Evolutionary conservation across 1,139 yeast species (phyloP).

Genomic region (Geotrichum carabidarum): DNA sequence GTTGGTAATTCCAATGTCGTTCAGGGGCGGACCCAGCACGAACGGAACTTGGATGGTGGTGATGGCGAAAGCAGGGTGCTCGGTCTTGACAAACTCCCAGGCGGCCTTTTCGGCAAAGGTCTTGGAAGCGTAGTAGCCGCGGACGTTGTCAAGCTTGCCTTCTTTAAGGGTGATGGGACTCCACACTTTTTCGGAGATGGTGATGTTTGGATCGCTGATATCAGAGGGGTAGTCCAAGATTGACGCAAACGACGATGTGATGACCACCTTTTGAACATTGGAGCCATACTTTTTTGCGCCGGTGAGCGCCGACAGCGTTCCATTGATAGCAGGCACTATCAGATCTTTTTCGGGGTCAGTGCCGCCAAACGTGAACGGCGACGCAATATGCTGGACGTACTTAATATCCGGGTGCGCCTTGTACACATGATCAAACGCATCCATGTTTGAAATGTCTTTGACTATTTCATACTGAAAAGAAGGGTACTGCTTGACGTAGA

Average conservation of each 20-base stretch:
- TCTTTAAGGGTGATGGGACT: constrained; percentile 40
- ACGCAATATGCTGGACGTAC: constrained; percentile 43
- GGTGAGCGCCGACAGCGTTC: constrained; percentile 5
- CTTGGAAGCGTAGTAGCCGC: constrained; percentile 38
- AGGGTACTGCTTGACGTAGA: constrained; percentile 34
- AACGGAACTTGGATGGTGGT: constrained; percentile 44
- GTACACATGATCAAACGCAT: constrained; percentile 40
- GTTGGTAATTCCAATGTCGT: constrained; percentile 25
- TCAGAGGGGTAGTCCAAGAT: constrained; percentile 40
- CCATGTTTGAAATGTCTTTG: constrained; percentile 35
- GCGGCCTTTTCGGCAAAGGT: constrained; percentile 41
- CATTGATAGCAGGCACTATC: constrained; percentile 12
- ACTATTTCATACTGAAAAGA: constrained; percentile 42
- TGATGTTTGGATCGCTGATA: constrained; percentile 20
- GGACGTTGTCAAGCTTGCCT: constrained; percentile 23
- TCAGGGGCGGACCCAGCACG: constrained; percentile 46
- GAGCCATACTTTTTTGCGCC: constrained; percentile 20
- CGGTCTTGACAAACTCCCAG: constrained; percentile 42
- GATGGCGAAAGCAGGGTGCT: constrained; percentile 38
- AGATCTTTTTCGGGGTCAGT: constrained; percentile 21
- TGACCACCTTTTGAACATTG: constrained; percentile 9
- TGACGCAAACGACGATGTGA: constrained; percentile 13
- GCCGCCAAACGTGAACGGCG: constrained; percentile 38
- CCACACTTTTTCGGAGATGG: constrained; percentile 40
- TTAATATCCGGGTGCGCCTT: constrained; percentile 38